Evolutionary conservation across 2,329 filamentous ascomycete species (phyloP).

Genomic region (Cordyceps tenuipes): DNA sequence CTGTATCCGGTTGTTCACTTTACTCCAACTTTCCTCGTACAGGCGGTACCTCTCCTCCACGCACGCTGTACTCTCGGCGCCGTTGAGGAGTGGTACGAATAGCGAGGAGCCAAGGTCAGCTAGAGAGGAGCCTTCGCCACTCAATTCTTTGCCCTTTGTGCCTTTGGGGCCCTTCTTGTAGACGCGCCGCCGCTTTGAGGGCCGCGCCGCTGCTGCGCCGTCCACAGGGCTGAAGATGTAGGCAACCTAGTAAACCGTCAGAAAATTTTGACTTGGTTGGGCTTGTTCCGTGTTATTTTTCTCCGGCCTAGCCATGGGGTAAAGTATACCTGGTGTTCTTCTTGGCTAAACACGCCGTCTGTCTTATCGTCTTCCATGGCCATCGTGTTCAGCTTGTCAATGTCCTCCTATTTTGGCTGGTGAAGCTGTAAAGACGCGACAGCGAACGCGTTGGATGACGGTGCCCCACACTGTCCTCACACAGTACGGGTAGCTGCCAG

Average conservation of each 20-base stretch:
- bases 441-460: conserved; percentile 6
- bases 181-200: conserved; percentile 50
- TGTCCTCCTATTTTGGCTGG: not conserved
- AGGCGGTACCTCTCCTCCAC: conserved; percentile 47
- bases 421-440: not conserved
- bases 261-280: conserved; percentile 3
- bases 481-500: not conserved
- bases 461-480: conserved; percentile 7
- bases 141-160: conserved; percentile 25
- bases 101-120: conserved; percentile 16
- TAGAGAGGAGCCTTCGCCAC: not conserved
- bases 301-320: no score
- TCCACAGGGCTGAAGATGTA: conserved; percentile 52
- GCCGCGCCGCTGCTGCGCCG: conserved; percentile 29
- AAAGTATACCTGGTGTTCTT: conserved; percentile 36
- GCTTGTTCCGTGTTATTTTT: not conserved
- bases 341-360: conserved; percentile 24
- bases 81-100: conserved; percentile 48
- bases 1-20: conserved; percentile 56
- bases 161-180: conserved; percentile 34
- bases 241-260: conserved; percentile 39
- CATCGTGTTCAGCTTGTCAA: not conserved
- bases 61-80: conserved; percentile 40
- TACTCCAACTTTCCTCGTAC: conserved; percentile 56
- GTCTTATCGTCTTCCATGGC: conserved; percentile 15